phyloP scores from a whole-genome alignment of 192 early-diverging fungal genomes.

The Rhizoclosmatium globosum region DNA sequence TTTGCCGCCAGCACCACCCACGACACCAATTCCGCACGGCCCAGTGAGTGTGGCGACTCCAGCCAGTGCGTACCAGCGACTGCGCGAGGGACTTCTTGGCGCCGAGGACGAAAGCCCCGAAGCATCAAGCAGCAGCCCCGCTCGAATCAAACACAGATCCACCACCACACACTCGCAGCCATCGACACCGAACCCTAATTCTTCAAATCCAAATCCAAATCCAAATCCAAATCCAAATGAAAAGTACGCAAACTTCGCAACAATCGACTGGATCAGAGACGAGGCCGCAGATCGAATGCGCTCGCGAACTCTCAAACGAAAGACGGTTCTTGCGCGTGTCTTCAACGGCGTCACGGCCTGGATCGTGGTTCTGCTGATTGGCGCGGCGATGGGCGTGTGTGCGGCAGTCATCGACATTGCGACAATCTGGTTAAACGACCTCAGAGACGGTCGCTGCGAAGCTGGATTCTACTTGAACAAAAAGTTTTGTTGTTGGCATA shows the following conservation, averaged over 20 bases:
- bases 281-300: conserved; percentile 78
- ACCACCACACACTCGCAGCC: neutral
- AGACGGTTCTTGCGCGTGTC: conserved; percentile 4
- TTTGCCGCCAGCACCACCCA: neutral
- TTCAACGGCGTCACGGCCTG: conserved; percentile 47
- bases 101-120: neutral
- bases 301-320: conserved; percentile 28
- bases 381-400: conserved; percentile 47
- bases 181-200: neutral
- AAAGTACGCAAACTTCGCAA: conserved; percentile 62
- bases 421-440: conserved; percentile 55
- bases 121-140: neutral
- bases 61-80: neutral
- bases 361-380: conserved; percentile 56
- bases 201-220: too few species aligned
- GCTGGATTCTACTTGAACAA: conserved; percentile 56
- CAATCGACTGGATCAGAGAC: conserved; percentile 91
- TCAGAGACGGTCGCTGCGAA: conserved; percentile 56
- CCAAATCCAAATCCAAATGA: too few species aligned
- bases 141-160: neutral
- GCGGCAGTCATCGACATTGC: conserved; percentile 60
- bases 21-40: neutral
- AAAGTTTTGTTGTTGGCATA: conserved; percentile 63
- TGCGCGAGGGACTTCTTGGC: neutral
- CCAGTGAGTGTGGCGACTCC: neutral